Evolutionary conservation across 23 red algal species (phyloP), one percentile per base, ranked within the genome.

Genomic region (Gracilaria caudata): DNA sequence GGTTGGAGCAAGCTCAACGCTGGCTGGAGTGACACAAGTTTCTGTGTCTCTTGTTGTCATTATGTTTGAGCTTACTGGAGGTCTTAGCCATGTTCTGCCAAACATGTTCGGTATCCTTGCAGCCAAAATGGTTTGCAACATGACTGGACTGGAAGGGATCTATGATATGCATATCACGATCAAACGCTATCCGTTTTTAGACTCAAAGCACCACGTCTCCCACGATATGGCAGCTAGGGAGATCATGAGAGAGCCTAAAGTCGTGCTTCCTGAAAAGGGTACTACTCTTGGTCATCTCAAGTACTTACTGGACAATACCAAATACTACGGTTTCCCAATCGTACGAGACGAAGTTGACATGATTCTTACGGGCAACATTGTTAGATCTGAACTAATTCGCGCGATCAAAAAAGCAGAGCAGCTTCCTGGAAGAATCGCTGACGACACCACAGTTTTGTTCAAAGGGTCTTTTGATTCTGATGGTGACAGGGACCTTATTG

Each of bases 1-100:
- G 21, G 90, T 93, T 29, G 94, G 94, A 25, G 94, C 94, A 13
- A 85, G 86, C 55, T 92, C 94, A 40, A 77, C 82, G 34, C 65
- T 96, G 47, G 94, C 89, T n/a, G 94, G 94, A 45, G 94, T 96
- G 0, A 96, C 94, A 36, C 89, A 93, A 82, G 94, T 96, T 17
- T 91, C 86, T 26, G 94, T 96, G 28, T 96, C 94, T 1, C 58
- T 96, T 10, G 94, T 93, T 33, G 94, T 96, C 28, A 96, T 96
- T 51, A 92, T 96, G 94, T 92, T 96, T 78, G 94, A 96, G 63
- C 74, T 96, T 45, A 96, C 94, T 36, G 90, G 87, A 12, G 88
- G 86, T 51, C 61, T 96, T 1, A 81, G 88, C 47, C 90, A 92
- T 68, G 51, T 96, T 36, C 94, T 96, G 25, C 94, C 94, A 17